Evolutionary conservation across 2,329 filamentous ascomycete species (phyloP).

Genomic region (Colletotrichum truncatum): DNA sequence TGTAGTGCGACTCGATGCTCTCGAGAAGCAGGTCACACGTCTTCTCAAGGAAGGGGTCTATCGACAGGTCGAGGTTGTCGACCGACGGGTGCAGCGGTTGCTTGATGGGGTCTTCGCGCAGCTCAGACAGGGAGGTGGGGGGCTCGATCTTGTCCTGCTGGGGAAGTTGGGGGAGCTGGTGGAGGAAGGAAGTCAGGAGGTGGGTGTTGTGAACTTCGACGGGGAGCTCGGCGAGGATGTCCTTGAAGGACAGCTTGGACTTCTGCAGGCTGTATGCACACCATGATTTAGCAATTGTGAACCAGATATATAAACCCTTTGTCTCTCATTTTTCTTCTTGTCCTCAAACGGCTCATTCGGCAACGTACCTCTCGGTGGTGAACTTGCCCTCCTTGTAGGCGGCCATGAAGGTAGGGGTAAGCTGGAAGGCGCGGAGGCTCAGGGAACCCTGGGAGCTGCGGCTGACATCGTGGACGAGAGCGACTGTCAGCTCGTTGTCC

Average conservation of each 20-base stretch:
- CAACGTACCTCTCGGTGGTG: conserved; percentile 84
- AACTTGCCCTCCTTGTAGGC: conserved; percentile 98
- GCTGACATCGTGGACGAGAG: conserved; percentile 94
- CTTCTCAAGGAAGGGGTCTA: conserved; percentile 98
- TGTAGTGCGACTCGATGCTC: conserved; percentile 97
- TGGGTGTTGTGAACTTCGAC: conserved; percentile 96
- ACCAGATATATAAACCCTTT: too few relatives aligned
- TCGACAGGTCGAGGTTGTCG: conserved; percentile 88
- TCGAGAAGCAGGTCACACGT: conserved; percentile 96
- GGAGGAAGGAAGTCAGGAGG: conserved; percentile 92
- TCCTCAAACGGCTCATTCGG: too few relatives aligned
- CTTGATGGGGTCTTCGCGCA: conserved; percentile 71
- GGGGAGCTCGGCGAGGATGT: conserved; percentile 91
- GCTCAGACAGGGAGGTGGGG: conserved; percentile 81
- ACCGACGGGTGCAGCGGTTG: conserved; percentile 85
- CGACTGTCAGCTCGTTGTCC: conserved; percentile 88
- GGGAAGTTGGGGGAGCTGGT: conserved; percentile 82
- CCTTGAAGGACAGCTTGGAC: conserved; percentile 90
- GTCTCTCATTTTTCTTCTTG: too few relatives aligned
- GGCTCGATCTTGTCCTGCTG: conserved; percentile 75
- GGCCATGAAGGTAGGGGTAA: conserved; percentile 87
- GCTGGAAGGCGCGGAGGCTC: conserved; percentile 88
- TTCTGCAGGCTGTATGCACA: conserved; percentile 82
- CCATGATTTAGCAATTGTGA: conserved; percentile 24
- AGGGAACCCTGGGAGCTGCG: conserved; percentile 91